A percentile compares a stretch with the other conserved stretches of the same genome.
Conservation (phyloP, 768 basidiomycete species). For the Inosperma sp. region DNA sequence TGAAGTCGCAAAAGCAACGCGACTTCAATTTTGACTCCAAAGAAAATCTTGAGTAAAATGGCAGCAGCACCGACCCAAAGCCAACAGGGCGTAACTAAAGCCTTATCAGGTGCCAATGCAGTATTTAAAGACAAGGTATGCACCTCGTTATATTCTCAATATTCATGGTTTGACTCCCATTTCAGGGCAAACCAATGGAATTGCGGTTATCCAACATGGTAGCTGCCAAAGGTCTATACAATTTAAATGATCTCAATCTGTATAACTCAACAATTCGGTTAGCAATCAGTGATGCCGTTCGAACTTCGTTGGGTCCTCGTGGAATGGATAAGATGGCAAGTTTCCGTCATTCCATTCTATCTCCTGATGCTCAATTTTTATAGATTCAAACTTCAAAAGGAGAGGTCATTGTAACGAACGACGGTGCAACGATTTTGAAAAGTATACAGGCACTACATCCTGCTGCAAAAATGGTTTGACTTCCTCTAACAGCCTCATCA, state of each 20-base stretch:
- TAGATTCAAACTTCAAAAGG: slow-evolving; percentile 96
- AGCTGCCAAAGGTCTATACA: slow-evolving; percentile 80
- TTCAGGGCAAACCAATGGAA: slow-evolving; percentile 95
- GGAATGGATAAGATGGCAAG: slow-evolving; percentile 99
- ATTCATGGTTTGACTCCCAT: slow-evolving; percentile 22
- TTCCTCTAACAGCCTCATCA: neutral
- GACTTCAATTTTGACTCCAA: slow-evolving; percentile 28
- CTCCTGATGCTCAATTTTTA: slow-evolving; percentile 8
- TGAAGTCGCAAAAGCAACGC: slow-evolving; percentile 30
- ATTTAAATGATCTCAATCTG: slow-evolving; percentile 7
- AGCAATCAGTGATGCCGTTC: slow-evolving; percentile 97
- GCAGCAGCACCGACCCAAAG: slow-evolving; percentile 31
- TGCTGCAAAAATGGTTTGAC: slow-evolving; percentile 91
- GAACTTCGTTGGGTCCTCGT: slow-evolving; percentile 92
- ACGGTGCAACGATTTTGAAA: slow-evolving; percentile 96
- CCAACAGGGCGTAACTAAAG: slow-evolving; percentile 41
- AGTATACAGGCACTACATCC: slow-evolving; percentile 96
- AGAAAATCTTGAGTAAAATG: slow-evolving; percentile 29
- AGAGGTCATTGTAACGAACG: slow-evolving; percentile 97
- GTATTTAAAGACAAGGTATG: slow-evolving; percentile 84
- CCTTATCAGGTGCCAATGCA: slow-evolving; percentile 58
- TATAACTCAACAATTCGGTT: slow-evolving; percentile 16
- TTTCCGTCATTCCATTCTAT: slow-evolving; percentile 11
- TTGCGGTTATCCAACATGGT: slow-evolving; percentile 96
- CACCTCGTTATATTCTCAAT: neutral